These are phyloP conservation scores for Exobasidium cylindrosporum DNA, from an alignment of 1,284 basidiomycete species.

Conservation along the genomic window DNA sequence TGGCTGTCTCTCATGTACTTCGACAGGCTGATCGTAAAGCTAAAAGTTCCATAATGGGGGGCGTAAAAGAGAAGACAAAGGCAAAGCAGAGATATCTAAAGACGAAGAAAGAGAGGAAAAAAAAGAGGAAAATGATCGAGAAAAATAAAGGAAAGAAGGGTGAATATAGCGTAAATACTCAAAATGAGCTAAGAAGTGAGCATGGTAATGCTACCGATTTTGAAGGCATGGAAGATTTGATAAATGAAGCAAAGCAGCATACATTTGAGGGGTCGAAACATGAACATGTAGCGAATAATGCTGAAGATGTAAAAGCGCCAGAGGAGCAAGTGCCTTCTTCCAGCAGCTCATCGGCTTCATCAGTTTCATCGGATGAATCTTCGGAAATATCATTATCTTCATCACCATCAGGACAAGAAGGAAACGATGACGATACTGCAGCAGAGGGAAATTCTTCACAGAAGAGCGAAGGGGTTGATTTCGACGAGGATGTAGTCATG, in stretches of 20 bases:
- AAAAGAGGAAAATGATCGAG: constrained; percentile 28
- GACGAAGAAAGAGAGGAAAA: constrained; percentile 47
- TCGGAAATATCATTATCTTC: no score
- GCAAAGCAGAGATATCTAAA: constrained; percentile 50
- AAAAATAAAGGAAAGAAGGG: not conserved
- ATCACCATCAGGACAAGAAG: not conserved
- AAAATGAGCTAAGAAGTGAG: not conserved
- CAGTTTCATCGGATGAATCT: not conserved
- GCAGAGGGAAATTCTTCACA: not conserved
- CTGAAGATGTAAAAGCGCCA: not conserved
- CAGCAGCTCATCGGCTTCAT: not conserved
- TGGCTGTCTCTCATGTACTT: constrained; percentile 31
- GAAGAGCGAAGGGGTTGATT: not conserved
- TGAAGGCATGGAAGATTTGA: not conserved
- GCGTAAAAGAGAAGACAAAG: constrained; percentile 39
- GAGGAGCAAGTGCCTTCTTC: not conserved
- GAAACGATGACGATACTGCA: not conserved
- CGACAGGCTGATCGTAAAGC: constrained; percentile 27
- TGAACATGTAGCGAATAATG: constrained; percentile 2
- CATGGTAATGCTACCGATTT: not conserved
- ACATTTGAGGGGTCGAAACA: no score
- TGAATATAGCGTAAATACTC: not conserved
- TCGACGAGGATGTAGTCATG: not conserved
- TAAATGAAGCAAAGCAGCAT: no score
- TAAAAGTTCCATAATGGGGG: constrained; percentile 18